Evolutionary conservation across 352 stramenopile species (phyloP), one percentile per base, ranked within the genome.

Genomic region (Globisporangium sylvaticum): DNA sequence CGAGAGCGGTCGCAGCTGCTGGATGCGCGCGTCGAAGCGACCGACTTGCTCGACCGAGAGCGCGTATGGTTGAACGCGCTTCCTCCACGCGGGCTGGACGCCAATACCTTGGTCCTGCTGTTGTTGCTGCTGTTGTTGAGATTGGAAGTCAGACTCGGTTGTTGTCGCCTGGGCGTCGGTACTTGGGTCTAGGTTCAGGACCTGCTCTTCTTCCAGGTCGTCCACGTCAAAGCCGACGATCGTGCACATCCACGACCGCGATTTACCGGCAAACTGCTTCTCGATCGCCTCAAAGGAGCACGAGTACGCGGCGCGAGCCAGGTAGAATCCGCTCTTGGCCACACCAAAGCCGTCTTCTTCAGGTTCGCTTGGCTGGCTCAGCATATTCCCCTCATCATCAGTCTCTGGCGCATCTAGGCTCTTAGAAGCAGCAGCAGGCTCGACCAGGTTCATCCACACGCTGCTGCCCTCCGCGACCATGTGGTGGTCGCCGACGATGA

Each of bases 201-300:
- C 42, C 12, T 32, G 5, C 14, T 46, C 56, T 39, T 76, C 72
- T 22, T 83, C 80, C 20, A 88, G 70, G 50, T 90, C 68, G 59
- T 91, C 84, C 14, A 80, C 64, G 56, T 87, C 79, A 32, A 86
- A 69, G 29, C 90, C 81, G 5, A 84, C 58, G 34, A 90, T 46
- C 20, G 75, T 62, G 32, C 68, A 83, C n/a, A 53, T 77, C 68
- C 69, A 81, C 34, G 66, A 1, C 4, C 34, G 71, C 4, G 4
- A 39, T 6, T 37, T 34, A 58, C 34, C 42, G 24, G 55, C 48
- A 34, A 77, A 78, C 22, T 32, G 15, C 2, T 27, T 29, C 4
- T 66, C 66, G n/a, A 78, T 60, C 9, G 58, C 58, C 50, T 75
- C 74, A 9, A 77, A 71, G 14, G 64, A 67, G 32, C 74, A 81